phyloP scores from a whole-genome alignment of 768 basidiomycete genomes.

The Termitomyces sp. region DNA sequence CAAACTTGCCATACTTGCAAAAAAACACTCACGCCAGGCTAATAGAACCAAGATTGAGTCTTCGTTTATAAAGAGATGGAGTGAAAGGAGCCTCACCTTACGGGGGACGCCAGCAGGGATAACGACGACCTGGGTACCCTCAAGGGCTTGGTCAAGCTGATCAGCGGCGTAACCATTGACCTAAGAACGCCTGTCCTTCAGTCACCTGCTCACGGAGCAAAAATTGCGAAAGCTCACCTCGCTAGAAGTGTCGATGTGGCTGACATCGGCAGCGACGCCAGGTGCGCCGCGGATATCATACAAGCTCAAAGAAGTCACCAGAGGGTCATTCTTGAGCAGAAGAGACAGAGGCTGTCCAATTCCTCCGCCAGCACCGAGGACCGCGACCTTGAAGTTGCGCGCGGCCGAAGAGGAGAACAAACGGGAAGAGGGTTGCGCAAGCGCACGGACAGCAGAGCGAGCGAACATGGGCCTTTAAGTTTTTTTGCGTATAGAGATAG shows the following conservation, averaged over 20 bases:
- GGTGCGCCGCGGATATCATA: constrained; percentile 96
- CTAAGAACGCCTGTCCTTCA: constrained; percentile 32
- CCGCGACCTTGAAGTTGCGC: constrained; percentile 84
- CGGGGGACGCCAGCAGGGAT: constrained; percentile 99
- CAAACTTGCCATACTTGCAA: constrained; percentile 6
- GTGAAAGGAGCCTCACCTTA: constrained; percentile 60
- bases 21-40: constrained; percentile 76
- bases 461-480: constrained; percentile 54
- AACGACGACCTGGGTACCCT: constrained; percentile 88
- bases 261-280: constrained; percentile 96
- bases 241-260: constrained; percentile 86
- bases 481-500: constrained; percentile 15
- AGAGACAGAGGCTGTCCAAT: constrained; percentile 97
- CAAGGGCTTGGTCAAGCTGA: constrained; percentile 86
- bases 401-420: constrained; percentile 74
- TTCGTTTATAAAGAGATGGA: constrained; percentile 9
- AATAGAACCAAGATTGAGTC: constrained; percentile 23
- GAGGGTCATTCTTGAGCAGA: constrained; percentile 88
- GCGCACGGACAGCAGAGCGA: constrained; percentile 56
- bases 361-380: constrained; percentile 97
- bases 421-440: constrained; percentile 53
- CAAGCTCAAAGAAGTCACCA: constrained; percentile 80
- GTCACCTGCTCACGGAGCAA: background rate
- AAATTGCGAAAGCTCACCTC: constrained; percentile 48
- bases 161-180: constrained; percentile 81